Evolutionary conservation across 768 basidiomycete genomes (phyloP), one percentile per base, ranked within the genome.

Genomic region (Lentinus brumalis): DNA sequence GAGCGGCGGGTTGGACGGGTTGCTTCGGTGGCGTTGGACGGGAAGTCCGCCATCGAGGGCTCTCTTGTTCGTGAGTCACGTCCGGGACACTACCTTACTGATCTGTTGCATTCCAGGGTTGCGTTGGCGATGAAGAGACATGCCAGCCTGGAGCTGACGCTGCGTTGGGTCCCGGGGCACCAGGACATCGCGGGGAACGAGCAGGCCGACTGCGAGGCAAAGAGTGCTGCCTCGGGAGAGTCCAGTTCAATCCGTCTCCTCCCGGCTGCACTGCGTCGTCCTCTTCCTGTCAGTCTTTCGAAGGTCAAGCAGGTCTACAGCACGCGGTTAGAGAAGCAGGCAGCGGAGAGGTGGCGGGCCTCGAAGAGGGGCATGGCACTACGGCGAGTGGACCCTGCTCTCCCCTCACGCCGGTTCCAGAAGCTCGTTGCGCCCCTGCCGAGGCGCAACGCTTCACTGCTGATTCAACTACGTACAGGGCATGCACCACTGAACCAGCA

Each of bases 391-490:
- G 32, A 35, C 32, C 32, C 32, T 10, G 32, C 32, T 5, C 32
- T 35, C 10, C 32, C 32, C 5, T 35, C 32, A 5, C 5, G 5
- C 10, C 32, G 32, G 10, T 35, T 35, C 32, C 5, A 35, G 32
- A 35, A 35, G 32, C 32, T 35, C 10, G 32, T 35, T 35, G 32
- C 32, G 32, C 10, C 32, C 32, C 32, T 35, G 10, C 32, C 32
- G 32, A 35, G 32, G 32, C 32, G 32, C 32, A 35, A 35, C 32
- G 10, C 32, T 35, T 35, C 32, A 35, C 42, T 71, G 1, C 63
- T 76, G 9, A 57, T 71, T 31, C 75, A 76, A 40, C 69, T 78
- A 1, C 44, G 72, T 7, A 74, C 73, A 2, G 70, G 71, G 3
- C 76, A 78, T 51, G 59, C 56, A 9, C 69, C 72, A 0, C 69